phyloP scores from a whole-genome alignment of 2,329 filamentous ascomycete genomes.

The Akanthomyces lecanii region DNA sequence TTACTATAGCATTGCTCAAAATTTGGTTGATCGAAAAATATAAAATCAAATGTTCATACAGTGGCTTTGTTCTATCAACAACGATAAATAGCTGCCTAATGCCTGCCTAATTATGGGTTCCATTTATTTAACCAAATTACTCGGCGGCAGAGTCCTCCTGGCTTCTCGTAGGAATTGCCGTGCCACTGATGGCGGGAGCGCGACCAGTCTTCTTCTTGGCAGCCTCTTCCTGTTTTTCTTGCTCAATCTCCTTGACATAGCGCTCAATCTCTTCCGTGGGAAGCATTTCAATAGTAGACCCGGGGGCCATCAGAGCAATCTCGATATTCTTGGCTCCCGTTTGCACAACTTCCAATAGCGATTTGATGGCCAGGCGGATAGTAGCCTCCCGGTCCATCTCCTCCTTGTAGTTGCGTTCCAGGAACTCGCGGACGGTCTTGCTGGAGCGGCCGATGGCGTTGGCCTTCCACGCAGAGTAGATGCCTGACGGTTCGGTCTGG shows the following conservation, averaged over 20 bases:
- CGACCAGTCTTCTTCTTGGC: conserved; percentile 91
- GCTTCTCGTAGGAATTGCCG: conserved; percentile 69
- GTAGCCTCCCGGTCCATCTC: conserved; percentile 95
- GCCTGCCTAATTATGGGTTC: conserved; percentile 13
- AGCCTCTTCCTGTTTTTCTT: conserved; percentile 98
- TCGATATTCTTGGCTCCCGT: conserved; percentile 99
- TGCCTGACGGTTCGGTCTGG: conserved; percentile 98
- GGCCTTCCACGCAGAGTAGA: conserved; percentile 99
- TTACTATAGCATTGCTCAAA: neutral
- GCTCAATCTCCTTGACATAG: conserved; percentile 98
- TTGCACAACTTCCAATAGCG: conserved; percentile 93
- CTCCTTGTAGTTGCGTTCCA: conserved; percentile 98
- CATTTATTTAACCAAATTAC: conserved; percentile 21
- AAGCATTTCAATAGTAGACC: conserved; percentile 87
- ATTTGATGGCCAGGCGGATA: conserved; percentile 97
- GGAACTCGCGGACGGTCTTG: conserved; percentile 98
- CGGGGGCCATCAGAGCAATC: conserved; percentile 95
- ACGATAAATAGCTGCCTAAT: conserved; percentile 26
- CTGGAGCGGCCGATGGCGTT: conserved; percentile 97
- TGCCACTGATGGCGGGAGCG: conserved; percentile 63
- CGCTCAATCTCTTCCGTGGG: conserved; percentile 93
- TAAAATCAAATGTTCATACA: conserved; percentile 20
- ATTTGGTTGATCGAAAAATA: neutral
- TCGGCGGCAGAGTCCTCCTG: conserved; percentile 38
- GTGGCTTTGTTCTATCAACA: conserved; percentile 22